Evolutionary conservation across 345 rosid genomes (phyloP).

Genomic region (Eucalyptus erythrocorys): DNA sequence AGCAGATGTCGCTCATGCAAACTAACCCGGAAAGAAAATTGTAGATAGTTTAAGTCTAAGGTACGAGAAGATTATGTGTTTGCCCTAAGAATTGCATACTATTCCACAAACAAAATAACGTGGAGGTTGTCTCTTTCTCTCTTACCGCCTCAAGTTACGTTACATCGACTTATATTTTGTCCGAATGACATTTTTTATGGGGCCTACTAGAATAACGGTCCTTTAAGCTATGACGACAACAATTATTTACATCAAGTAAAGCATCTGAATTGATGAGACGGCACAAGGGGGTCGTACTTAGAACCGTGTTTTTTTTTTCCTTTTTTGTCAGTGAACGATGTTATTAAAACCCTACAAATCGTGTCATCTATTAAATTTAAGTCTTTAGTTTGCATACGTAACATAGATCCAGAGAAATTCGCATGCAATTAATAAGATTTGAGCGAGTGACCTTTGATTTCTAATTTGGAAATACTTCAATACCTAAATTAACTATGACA

Average conservation of each 20-base stretch:
- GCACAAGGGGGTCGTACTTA: background rate
- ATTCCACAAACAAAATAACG: background rate
- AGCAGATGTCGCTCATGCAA: background rate
- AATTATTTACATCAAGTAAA: background rate
- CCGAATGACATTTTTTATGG: background rate
- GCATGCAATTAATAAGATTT: background rate
- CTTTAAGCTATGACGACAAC: background rate
- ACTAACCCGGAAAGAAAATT: background rate
- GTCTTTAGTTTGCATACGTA: background rate
- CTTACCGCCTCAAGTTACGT: background rate
- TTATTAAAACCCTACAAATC: background rate
- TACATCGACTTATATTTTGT: background rate
- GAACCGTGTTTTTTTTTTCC: background rate
- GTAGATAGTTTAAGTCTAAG: background rate
- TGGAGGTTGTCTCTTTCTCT: background rate
- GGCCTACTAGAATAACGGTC: background rate
- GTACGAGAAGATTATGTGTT: background rate
- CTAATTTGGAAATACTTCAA: background rate
- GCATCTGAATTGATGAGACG: background rate
- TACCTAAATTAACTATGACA: background rate
- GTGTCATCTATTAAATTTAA: background rate
- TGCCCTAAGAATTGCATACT: background rate
- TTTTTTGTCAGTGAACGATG: no score
- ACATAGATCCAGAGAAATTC: background rate
- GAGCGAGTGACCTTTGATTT: background rate